phyloP scores from a whole-genome alignment of 2,329 filamentous ascomycete genomes.

The Fusarium pseudoanthophilum region DNA sequence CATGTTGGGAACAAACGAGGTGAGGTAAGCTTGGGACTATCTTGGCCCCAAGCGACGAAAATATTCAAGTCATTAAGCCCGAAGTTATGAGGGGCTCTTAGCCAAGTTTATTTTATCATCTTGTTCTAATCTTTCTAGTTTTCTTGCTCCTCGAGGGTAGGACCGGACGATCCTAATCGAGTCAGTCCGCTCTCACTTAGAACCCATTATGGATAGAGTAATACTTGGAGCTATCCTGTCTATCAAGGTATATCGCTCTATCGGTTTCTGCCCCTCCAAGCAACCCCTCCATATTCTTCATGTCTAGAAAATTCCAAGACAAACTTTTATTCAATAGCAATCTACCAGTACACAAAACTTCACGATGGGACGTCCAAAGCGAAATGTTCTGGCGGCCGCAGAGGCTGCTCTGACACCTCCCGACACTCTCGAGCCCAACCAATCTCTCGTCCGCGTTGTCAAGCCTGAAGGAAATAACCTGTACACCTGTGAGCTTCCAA shows the following conservation, averaged over 20 bases:
- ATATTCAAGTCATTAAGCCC: not conserved
- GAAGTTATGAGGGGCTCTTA: not conserved
- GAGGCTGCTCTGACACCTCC: slow-evolving; percentile 74
- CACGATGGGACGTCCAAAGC: slow-evolving; percentile 63
- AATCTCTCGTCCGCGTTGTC: slow-evolving; percentile 78
- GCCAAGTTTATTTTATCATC: not conserved
- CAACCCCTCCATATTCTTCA: slow-evolving; percentile 27
- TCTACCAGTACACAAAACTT: not conserved
- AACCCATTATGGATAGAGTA: not conserved
- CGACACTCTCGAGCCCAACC: slow-evolving; percentile 68
- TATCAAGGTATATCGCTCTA: slow-evolving; percentile 30
- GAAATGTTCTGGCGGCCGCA: slow-evolving; percentile 80
- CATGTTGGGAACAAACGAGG: not conserved
- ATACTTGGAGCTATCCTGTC: slow-evolving; percentile 4
- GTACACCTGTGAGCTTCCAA: slow-evolving; percentile 80
- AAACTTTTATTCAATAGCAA: not conserved
- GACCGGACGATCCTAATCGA: not conserved
- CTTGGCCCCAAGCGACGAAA: not conserved
- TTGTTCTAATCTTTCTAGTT: not conserved
- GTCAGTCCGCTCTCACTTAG: slow-evolving; percentile 8
- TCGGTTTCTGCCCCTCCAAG: slow-evolving; percentile 32
- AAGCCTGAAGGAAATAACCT: slow-evolving; percentile 90
- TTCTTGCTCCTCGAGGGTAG: not conserved
- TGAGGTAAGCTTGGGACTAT: not conserved
- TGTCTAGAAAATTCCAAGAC: slow-evolving; percentile 16